Percentiles rank a stretch among this genome's conserved stretches.
Evolutionary conservation across 176 grass and related monocot genomes (phyloP).

Genomic region (Pontederia crassipes): DNA sequence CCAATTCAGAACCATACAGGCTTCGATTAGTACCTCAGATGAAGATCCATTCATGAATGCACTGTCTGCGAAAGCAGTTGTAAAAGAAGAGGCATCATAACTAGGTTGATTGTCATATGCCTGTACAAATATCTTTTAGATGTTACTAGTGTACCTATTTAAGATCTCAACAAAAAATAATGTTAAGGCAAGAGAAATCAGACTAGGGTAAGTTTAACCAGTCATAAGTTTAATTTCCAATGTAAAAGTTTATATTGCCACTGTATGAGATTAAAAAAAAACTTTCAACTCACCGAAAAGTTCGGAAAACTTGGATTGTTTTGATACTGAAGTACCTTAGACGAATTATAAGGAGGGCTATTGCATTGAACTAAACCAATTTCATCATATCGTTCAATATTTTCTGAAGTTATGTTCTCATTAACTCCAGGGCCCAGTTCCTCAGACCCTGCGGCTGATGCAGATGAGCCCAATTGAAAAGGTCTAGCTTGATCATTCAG

Average conservation of each 20-base stretch:
- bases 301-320: constrained; percentile 30
- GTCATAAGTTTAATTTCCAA: neutral
- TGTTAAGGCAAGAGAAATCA: neutral
- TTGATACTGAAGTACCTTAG: constrained; percentile 30
- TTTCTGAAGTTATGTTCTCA: constrained; percentile 28
- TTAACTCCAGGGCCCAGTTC: constrained; percentile 31
- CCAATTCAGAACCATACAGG: too few species aligned
- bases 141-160: neutral
- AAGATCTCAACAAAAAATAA: neutral
- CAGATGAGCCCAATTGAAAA: constrained; percentile 27
- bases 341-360: constrained; percentile 36
- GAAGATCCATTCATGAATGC: constrained; percentile 39
- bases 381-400: constrained; percentile 49
- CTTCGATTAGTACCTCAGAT: constrained; percentile 35
- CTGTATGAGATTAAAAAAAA: too few species aligned
- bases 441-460: constrained; percentile 32
- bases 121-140: neutral
- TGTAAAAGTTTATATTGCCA: too few species aligned
- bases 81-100: constrained; percentile 44
- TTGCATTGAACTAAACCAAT: constrained; percentile 54
- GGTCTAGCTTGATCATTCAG: constrained; percentile 43
- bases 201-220: too few species aligned
- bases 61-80: constrained; percentile 39
- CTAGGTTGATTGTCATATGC: constrained; percentile 35
- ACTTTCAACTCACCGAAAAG: constrained; percentile 38